A percentile compares a stretch with the other conserved stretches of the same genome.
Conservation (phyloP, 345 rosid genomes). For the Heritiera littoralis region DNA sequence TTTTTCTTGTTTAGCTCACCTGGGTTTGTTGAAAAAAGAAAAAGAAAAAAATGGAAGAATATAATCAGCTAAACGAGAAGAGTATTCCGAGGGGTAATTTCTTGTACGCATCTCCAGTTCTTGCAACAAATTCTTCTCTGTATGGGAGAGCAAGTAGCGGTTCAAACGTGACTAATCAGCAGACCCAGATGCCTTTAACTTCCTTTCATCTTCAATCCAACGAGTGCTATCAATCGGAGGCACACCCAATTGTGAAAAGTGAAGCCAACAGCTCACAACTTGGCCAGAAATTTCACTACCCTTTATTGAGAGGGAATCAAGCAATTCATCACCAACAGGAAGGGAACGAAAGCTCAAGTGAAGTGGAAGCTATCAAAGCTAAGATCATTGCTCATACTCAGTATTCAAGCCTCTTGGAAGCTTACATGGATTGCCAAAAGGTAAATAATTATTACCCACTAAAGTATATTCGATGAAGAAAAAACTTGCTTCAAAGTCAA, state of each 20-base stretch:
- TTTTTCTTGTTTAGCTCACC: neutral
- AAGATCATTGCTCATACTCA: conserved; percentile 95
- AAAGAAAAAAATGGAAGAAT: conserved; percentile 61
- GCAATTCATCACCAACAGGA: conserved; percentile 48
- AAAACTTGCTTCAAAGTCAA: neutral
- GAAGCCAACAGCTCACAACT: conserved; percentile 62
- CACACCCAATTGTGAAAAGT: conserved; percentile 65
- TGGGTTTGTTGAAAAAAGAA: neutral
- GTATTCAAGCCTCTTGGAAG: conserved; percentile 81
- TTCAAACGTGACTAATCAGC: conserved; percentile 39
- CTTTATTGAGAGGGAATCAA: conserved; percentile 54
- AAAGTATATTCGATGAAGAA: neutral
- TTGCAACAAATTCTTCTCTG: conserved; percentile 52
- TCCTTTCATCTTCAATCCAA: conserved; percentile 53
- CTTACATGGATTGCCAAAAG: conserved; percentile 97
- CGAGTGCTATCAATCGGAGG: conserved; percentile 58
- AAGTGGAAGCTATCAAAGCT: conserved; percentile 81
- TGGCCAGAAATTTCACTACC: conserved; percentile 56
- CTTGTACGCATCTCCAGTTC: conserved; percentile 59
- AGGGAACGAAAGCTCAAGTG: conserved; percentile 45
- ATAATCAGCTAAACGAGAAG: conserved; percentile 59
- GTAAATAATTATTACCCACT: conserved; percentile 29
- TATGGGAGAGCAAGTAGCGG: conserved; percentile 47
- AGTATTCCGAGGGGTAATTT: conserved; percentile 62
- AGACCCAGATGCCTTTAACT: conserved; percentile 37